Base-by-base conservation (phyloP, 208 protist genomes). In the Entamoeba histolytica region DNA sequence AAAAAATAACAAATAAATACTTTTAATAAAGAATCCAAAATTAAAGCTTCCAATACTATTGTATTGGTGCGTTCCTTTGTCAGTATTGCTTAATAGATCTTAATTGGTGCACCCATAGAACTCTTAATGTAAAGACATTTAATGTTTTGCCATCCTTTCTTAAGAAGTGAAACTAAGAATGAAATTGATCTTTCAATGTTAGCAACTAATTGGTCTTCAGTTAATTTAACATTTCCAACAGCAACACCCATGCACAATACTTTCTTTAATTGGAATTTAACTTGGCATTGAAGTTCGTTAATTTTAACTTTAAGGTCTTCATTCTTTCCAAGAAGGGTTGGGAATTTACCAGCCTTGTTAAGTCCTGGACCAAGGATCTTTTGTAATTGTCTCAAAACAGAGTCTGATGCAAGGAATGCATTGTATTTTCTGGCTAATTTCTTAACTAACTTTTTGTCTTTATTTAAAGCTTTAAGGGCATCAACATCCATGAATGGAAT, bases 91-190 rank as follows among this genome's bases (percentile, higher is more conserved):
- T 97, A 98, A 96, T 99, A 99, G 96, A 99, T 97, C 95, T 98
- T 97, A 95, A 98, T 96, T 73, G 98, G 96, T 94, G 97, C 97
- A 95, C 98, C 98, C 98, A 99, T 99, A 61, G 99, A 98, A 91
- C 97, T 97, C 97, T 99, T 99, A 96, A 99, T 97, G 97, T 99
- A 97, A 87, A 99, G 96, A 49, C 96, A 97, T 96, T 98, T 98
- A 93, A 99, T 96, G 97, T 99, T 99, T 97, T 99, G 98, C 99
- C 98, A 99, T 95, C 98, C 98, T 98, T 99, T 99, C 98, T 99
- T 99, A 91, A 99, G 97, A 51, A 99, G 97, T 47, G 98, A 99
- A 91, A 99, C 97, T 50, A 99, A 96, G 96, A 99, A 99, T 97
- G 99, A 99, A 94, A 99, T 95, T 91, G 98, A 95, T 95, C 98